phyloP scores from a whole-genome alignment of 2,329 filamentous ascomycete genomes.

The Hymenoscyphus fraxineus region DNA sequence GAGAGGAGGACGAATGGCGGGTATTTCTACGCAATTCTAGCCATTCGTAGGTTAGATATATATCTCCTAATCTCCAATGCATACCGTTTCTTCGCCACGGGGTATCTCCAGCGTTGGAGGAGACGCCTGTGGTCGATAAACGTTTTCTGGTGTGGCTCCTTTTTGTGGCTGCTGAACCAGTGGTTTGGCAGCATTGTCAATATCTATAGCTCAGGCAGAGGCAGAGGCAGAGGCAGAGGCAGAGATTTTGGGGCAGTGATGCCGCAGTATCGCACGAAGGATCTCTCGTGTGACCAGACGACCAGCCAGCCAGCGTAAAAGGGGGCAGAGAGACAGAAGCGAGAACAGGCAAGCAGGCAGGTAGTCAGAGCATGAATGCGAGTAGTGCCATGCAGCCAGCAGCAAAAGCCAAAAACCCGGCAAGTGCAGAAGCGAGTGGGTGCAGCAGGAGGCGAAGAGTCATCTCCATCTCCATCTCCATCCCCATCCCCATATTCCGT shows the following conservation, averaged over 20 bases:
- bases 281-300: background rate
- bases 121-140: background rate
- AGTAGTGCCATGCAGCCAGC: background rate
- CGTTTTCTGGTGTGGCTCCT: constrained; percentile 1
- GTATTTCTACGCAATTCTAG: background rate
- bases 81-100: constrained; percentile 17
- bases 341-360: too few relatives aligned
- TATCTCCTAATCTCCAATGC: constrained; percentile 16
- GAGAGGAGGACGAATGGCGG: background rate
- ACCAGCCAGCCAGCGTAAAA: background rate
- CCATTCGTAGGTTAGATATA: background rate
- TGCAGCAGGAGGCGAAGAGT: background rate
- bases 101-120: constrained; percentile 4
- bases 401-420: background rate
- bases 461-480: background rate
- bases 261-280: constrained; percentile 5
- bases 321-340: background rate
- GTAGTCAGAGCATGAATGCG: too few relatives aligned
- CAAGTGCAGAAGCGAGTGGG: background rate
- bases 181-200: background rate
- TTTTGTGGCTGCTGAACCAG: constrained; percentile 2
- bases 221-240: background rate
- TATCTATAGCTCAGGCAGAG: background rate
- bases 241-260: background rate
- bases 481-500: background rate